These are phyloP conservation scores for Serendipita indica DNA, from an alignment of 768 basidiomycete species.

Conservation along the genomic window DNA sequence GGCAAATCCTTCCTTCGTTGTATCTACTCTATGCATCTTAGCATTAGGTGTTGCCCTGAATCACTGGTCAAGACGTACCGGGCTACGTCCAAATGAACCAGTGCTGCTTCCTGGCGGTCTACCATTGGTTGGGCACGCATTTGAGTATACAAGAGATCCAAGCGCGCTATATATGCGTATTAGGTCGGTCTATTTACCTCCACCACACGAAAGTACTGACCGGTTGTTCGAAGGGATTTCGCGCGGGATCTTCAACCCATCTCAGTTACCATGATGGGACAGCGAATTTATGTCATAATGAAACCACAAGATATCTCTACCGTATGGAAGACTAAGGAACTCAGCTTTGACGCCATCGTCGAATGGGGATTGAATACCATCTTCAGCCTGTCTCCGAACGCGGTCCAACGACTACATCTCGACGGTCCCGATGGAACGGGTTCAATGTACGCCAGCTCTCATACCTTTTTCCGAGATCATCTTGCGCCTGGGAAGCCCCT, in stretches of 20 bases:
- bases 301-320: neutral
- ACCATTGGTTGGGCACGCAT: neutral
- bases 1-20: no score
- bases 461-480: neutral
- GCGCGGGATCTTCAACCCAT: neutral
- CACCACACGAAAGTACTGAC: neutral
- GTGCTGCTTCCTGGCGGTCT: neutral
- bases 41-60: no score
- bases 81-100: neutral
- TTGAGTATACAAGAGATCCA: neutral
- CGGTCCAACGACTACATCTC: neutral
- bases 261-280: neutral
- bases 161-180: neutral
- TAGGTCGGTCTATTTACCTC: neutral
- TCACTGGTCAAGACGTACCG: no score
- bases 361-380: neutral
- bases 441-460: neutral
- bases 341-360: neutral
- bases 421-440: neutral
- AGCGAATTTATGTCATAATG: neutral
- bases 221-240: neutral
- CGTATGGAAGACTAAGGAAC: neutral
- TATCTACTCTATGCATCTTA: no score
- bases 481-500: neutral
- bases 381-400: neutral